Evolutionary conservation across 768 basidiomycete genomes (phyloP).

Genomic region (Tricholoma furcatifolium): DNA sequence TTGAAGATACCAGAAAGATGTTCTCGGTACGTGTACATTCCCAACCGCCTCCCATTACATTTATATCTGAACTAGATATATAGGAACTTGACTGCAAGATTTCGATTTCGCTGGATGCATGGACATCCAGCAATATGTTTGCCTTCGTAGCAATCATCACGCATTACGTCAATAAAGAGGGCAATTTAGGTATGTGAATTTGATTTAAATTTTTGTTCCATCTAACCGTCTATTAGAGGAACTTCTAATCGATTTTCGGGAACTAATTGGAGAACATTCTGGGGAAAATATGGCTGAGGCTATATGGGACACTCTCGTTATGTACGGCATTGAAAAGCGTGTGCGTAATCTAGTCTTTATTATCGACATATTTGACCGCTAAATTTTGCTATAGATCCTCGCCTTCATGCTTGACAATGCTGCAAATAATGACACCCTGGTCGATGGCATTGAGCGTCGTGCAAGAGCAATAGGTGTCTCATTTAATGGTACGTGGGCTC

Average conservation of each 20-base stretch:
- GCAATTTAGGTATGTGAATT: constrained; percentile 23
- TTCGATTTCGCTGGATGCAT: constrained; percentile 20
- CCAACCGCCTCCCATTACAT: no score
- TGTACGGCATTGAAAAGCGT: no score
- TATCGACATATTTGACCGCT: background rate
- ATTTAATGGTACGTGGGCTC: constrained; percentile 1
- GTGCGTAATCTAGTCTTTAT: constrained; percentile 21
- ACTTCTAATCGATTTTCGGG: no score
- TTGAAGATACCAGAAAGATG: background rate
- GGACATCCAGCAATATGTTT: constrained; percentile 24
- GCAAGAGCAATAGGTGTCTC: background rate
- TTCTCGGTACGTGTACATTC: background rate
- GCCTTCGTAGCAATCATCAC: constrained; percentile 23
- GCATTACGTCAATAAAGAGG: constrained; percentile 20
- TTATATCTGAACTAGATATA: no score
- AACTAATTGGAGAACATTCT: no score
- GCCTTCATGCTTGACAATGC: background rate
- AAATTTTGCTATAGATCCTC: background rate
- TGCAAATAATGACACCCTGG: no score
- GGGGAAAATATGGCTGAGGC: constrained; percentile 33
- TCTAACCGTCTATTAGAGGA: constrained; percentile 32
- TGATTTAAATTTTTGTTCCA: constrained; percentile 32
- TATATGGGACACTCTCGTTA: constrained; percentile 28
- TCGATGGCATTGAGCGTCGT: background rate
- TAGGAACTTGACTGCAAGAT: constrained; percentile 17